Evolutionary conservation across 2,329 filamentous ascomycete genomes (phyloP).

Genomic region (Hypocreales sp.): DNA sequence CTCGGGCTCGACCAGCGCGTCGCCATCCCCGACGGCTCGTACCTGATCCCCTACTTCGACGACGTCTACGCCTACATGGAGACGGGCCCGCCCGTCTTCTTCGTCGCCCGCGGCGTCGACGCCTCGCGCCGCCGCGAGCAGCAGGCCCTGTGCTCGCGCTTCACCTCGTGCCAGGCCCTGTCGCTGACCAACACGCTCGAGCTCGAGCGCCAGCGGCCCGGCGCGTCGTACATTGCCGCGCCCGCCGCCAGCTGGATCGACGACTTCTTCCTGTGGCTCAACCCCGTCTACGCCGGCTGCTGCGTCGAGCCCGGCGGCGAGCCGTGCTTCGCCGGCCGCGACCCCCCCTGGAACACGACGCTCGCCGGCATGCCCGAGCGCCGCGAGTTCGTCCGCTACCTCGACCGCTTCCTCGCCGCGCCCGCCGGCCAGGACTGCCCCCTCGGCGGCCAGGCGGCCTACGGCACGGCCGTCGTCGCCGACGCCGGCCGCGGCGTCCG

Average conservation of each 20-base stretch:
- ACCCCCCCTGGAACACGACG: slow-evolving; percentile 78
- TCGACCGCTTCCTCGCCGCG: slow-evolving; percentile 65
- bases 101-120: slow-evolving; percentile 74
- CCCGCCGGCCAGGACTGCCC: slow-evolving; percentile 76
- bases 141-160: slow-evolving; percentile 77
- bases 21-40: slow-evolving; percentile 84
- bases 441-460: slow-evolving; percentile 75
- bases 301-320: slow-evolving; percentile 57
- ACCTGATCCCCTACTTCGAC: slow-evolving; percentile 91
- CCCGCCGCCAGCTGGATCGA: slow-evolving; percentile 93
- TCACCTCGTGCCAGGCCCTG: slow-evolving; percentile 71
- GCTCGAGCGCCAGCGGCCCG: slow-evolving; percentile 78
- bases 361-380: slow-evolving; percentile 86
- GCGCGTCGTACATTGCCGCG: slow-evolving; percentile 76
- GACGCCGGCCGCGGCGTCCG: slow-evolving; percentile 48
- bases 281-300: slow-evolving; percentile 57
- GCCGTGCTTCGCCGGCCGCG: slow-evolving; percentile 64
- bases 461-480: slow-evolving; percentile 72
- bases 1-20: slow-evolving; percentile 90
- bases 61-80: slow-evolving; percentile 89
- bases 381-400: slow-evolving; percentile 76
- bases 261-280: slow-evolving; percentile 94
- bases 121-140: slow-evolving; percentile 62
- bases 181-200: slow-evolving; percentile 85
- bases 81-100: slow-evolving; percentile 87